Percentiles rank a stretch among this genome's conserved stretches.
phyloP scores from a whole-genome alignment of 169 alveolate species.

The Plasmodium inui region DNA sequence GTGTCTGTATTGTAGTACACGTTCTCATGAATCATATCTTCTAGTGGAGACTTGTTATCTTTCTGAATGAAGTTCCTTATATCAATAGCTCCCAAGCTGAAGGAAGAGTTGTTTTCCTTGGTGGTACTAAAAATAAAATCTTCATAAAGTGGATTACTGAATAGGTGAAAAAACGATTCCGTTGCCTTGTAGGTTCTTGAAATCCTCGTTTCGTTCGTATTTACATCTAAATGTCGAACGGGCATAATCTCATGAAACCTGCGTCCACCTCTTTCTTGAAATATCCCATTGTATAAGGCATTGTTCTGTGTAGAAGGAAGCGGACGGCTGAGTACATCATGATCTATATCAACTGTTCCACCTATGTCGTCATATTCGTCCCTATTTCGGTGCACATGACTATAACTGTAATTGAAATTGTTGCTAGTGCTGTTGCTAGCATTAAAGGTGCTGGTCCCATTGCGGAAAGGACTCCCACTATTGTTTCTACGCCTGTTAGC shows the following conservation, averaged over 20 bases:
- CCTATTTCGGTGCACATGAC: constrained; percentile 2
- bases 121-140: constrained; percentile 74
- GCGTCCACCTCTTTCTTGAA: constrained; percentile 13
- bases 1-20: constrained; percentile 50
- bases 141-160: constrained; percentile 74
- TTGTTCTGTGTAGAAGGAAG: not conserved
- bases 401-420: constrained; percentile 14
- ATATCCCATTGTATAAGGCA: constrained; percentile 12
- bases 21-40: constrained; percentile 47
- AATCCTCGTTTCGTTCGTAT: constrained; percentile 42
- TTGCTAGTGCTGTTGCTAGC: constrained; percentile 33
- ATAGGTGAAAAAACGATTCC: constrained; percentile 70
- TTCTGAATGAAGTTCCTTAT: constrained; percentile 52
- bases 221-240: constrained; percentile 19
- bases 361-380: not conserved
- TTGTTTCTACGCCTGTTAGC: constrained; percentile 1
- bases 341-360: not conserved
- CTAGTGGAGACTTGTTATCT: constrained; percentile 42
- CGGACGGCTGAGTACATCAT: constrained; percentile 1
- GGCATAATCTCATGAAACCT: not conserved
- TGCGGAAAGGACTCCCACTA: not conserved
- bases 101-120: constrained; percentile 76
- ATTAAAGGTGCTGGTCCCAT: not conserved
- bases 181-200: constrained; percentile 49
- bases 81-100: constrained; percentile 70